A percentile compares a stretch with the other conserved stretches of the same genome.
Evolutionary conservation across 2,329 filamentous ascomycete species (phyloP).

Genomic region (Exophiala calicioides): DNA sequence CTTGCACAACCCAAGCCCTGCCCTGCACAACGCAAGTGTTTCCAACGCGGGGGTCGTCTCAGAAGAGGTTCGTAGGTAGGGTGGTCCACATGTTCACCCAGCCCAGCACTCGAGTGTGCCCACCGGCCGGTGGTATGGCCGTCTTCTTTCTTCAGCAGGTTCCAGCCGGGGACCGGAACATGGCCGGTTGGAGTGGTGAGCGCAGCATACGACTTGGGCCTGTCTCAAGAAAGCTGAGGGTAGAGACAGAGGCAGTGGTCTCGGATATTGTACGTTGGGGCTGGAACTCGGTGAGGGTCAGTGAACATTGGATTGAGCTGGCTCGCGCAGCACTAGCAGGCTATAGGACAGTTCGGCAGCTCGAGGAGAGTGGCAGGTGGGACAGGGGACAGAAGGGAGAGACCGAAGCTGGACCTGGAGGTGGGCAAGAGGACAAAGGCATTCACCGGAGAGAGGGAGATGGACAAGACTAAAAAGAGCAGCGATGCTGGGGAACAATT

Average conservation of each 20-base stretch:
- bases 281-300: constrained; percentile 17
- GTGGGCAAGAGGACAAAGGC: background rate
- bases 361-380: constrained; percentile 8
- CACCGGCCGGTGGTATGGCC: constrained; percentile 10
- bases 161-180: constrained; percentile 3
- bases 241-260: constrained; percentile 3
- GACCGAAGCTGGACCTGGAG: background rate
- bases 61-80: constrained; percentile 5
- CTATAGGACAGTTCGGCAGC: constrained; percentile 13
- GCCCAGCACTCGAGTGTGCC: constrained; percentile 4
- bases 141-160: constrained; percentile 12
- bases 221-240: background rate
- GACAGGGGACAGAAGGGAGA: constrained; percentile 10
- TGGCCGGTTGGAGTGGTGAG: constrained; percentile 1
- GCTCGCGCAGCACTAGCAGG: constrained; percentile 1
- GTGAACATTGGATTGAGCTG: constrained; percentile 15
- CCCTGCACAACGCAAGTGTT: constrained; percentile 14
- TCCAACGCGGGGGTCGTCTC: constrained; percentile 2
- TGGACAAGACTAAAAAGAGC: background rate
- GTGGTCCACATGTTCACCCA: constrained; percentile 15
- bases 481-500: background rate
- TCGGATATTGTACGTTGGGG: constrained; percentile 16
- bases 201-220: constrained; percentile 5
- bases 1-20: constrained; percentile 10
- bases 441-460: background rate